A percentile compares a stretch with the other conserved stretches of the same genome.
These are phyloP conservation scores for Bolboschoenoplectus hybrid DNA, from an alignment of 202 grass and related monocot genomes.

Conservation along the genomic window DNA sequence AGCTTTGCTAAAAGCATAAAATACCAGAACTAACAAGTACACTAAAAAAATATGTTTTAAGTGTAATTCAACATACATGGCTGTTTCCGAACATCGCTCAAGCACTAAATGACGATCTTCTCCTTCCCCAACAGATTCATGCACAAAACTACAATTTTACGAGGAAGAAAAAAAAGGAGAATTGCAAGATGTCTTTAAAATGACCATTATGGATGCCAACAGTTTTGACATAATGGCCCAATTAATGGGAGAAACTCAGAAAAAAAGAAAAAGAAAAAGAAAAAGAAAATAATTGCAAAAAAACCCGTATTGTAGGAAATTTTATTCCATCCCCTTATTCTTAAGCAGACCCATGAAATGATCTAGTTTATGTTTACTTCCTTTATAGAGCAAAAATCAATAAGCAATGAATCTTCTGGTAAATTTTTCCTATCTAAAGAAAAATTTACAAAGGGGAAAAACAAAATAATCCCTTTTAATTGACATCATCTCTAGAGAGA, in stretches of 20 bases:
- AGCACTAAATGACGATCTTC: conserved; percentile 80
- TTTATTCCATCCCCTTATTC: not conserved
- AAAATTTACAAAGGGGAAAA: not conserved
- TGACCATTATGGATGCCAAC: not conserved
- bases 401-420: not conserved
- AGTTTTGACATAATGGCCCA: not conserved
- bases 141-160: conserved; percentile 63
- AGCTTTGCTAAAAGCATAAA: not conserved
- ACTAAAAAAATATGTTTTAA: not conserved
- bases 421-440: not conserved
- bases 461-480: not conserved
- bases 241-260: not conserved
- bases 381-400: not conserved
- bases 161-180: not conserved
- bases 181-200: not conserved
- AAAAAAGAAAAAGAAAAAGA: not conserved
- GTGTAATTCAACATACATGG: conserved; percentile 62
- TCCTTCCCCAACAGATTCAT: conserved; percentile 89
- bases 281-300: not conserved
- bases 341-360: not conserved
- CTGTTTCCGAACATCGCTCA: conserved; percentile 74
- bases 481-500: not conserved
- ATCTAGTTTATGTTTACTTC: not conserved
- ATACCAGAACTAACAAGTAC: not conserved
- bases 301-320: not conserved